Base-by-base conservation (phyloP, 2,329 filamentous ascomycete species). In the Apiospora marii region DNA sequence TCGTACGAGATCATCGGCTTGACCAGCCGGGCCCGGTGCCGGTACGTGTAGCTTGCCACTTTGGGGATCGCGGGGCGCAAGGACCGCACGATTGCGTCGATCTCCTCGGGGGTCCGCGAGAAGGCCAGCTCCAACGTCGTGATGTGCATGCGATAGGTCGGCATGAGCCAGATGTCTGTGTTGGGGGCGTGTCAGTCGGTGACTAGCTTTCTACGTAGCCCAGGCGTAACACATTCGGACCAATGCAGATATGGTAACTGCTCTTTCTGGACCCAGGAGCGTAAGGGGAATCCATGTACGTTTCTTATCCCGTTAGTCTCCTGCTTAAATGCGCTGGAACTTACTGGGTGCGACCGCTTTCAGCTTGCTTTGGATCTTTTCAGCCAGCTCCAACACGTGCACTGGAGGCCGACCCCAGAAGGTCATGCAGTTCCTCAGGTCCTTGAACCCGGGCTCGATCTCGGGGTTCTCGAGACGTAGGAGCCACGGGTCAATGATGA, bases 151-250 rank as follows among this genome's bases (percentile, higher is more conserved):
- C 89, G 89, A 71, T 92, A 86, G 13, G 87, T 83, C 0, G 95
- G 94, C 93, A 97, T 97, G 61, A 96, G 86, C 96, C 96, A 98
- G 37, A 97, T 84, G 75, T 87, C 94, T 95, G 67, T 67, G n/a
- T 46, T 68, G 30, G 10, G 34, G 19, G n/a, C 13, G 34, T 19
- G n/a, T 68, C 5, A 16, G 41, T 68, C n/a, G 46, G 41, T 34
- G 8, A 22, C 2, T 22, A 34, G 19, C 6, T n/a, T n/a, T 41
- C 34, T 37, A 6, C 30, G 13, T 41, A 34, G 34, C 13, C 30
- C n/a, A 6, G 12, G 24, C 51, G 24, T 58, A 58, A 41, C 37
- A 10, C 8, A 41, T 41, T 41, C 10, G 49, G 24, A 51, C 8
- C 12, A 14, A 27, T 24, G 13, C 24, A 14, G 1, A 27, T 27